Evolutionary conservation across 176 grass and related monocot genomes (phyloP).

Genomic region (Avena sativa): DNA sequence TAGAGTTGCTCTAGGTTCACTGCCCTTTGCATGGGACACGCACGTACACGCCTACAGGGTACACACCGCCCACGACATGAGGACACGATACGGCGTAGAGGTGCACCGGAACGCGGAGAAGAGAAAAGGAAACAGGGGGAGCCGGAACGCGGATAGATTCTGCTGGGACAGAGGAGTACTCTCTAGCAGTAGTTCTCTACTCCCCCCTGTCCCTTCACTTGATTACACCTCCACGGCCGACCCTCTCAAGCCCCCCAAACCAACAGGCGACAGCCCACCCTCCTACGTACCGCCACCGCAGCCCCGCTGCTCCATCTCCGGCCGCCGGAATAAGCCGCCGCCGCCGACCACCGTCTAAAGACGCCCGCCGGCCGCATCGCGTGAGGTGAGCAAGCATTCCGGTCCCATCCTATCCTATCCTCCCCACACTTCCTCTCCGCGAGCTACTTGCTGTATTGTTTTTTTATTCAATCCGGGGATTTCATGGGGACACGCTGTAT

Average conservation of each 20-base stretch:
- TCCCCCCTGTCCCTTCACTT: background rate
- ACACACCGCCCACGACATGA: background rate
- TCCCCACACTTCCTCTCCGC: background rate
- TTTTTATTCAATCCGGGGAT: background rate
- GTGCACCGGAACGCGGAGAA: background rate
- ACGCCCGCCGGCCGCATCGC: background rate
- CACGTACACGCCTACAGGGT: conserved; percentile 7
- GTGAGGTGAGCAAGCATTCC: conserved; percentile 33
- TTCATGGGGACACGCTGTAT: background rate
- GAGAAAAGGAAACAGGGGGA: background rate
- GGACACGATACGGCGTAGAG: background rate
- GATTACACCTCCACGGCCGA: background rate
- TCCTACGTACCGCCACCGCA: background rate
- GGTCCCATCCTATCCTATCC: background rate
- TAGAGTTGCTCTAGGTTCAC: no score
- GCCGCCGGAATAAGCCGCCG: background rate
- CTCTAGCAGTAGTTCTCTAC: background rate
- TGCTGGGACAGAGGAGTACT: background rate
- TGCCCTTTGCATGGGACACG: background rate
- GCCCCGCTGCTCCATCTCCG: background rate
- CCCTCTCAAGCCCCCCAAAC: background rate
- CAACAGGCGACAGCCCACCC: background rate
- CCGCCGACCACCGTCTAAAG: background rate
- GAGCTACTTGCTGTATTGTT: background rate
- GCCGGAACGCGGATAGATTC: conserved; percentile 29